Evolutionary conservation across 208 protist genomes (phyloP).

Genomic region (Trypanosoma avium): DNA sequence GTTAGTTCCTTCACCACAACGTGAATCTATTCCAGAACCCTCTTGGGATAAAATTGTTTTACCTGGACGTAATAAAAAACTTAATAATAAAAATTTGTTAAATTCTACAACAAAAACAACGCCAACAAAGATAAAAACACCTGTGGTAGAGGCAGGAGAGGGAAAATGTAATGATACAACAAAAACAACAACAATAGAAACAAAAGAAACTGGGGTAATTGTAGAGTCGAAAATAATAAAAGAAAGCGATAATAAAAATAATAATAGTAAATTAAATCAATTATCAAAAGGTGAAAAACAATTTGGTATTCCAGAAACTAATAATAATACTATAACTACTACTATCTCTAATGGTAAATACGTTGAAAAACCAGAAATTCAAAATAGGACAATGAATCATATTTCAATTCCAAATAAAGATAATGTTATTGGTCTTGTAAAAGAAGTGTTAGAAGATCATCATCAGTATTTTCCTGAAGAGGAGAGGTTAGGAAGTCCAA

Average conservation of each 20-base stretch:
- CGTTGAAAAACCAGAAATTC: neutral
- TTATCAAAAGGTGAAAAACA: too few relatives aligned
- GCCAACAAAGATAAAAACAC: neutral
- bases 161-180: too few relatives aligned
- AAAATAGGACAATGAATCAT: neutral
- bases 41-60: constrained; percentile 29
- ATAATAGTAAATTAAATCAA: too few relatives aligned
- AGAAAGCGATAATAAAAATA: too few relatives aligned
- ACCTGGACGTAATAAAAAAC: constrained; percentile 2
- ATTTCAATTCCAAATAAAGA: constrained; percentile 1
- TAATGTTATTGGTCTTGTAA: constrained; percentile 35
- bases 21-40: constrained; percentile 24
- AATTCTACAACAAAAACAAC: neutral
- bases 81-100: neutral
- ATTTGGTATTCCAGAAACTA: too few relatives aligned
- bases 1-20: constrained; percentile 10
- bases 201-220: too few relatives aligned
- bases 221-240: too few relatives aligned
- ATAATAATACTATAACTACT: neutral
- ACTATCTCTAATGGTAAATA: neutral
- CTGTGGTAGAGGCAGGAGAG: too few relatives aligned
- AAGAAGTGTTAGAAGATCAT: constrained; percentile 30
- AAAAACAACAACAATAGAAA: too few relatives aligned
- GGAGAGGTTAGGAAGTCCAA: constrained; percentile 30
- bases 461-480: neutral